Evolutionary conservation across 2,329 filamentous ascomycete genomes (phyloP).

Genomic region (Ceratocystis destructans): DNA sequence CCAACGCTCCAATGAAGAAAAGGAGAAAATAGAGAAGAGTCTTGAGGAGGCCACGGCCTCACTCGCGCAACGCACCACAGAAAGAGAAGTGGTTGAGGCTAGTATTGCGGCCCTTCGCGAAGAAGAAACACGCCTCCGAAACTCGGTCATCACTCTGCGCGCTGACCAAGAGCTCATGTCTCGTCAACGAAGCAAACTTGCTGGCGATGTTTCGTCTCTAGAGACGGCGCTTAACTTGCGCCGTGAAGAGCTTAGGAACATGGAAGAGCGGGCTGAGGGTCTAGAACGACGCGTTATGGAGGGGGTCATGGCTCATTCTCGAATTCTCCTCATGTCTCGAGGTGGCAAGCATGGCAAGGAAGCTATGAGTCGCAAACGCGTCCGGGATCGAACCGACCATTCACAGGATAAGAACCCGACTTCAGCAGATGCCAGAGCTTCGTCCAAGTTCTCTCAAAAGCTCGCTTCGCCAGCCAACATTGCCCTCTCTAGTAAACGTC

Average conservation of each 20-base stretch:
- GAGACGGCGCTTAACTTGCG: constrained; percentile 82
- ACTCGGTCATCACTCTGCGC: constrained; percentile 44
- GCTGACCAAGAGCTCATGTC: constrained; percentile 61
- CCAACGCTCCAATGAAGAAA: constrained; percentile 58
- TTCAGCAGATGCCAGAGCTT: constrained; percentile 16
- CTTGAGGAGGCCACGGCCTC: constrained; percentile 66
- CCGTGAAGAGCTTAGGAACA: constrained; percentile 77
- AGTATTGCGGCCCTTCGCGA: constrained; percentile 38
- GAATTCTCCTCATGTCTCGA: constrained; percentile 71
- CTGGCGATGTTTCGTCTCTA: constrained; percentile 76
- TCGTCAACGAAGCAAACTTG: constrained; percentile 64
- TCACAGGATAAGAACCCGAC: constrained; percentile 19
- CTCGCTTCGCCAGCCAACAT: constrained; percentile 34
- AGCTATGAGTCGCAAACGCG: constrained; percentile 45
- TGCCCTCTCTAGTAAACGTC: constrained; percentile 41
- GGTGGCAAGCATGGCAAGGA: constrained; percentile 36
- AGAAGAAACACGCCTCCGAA: constrained; percentile 41
- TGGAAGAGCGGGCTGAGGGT: constrained; percentile 78
- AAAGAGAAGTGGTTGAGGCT: constrained; percentile 48
- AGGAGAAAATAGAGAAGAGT: constrained; percentile 64
- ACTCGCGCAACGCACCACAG: constrained; percentile 60
- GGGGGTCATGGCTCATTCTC: constrained; percentile 90
- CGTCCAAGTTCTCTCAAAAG: neutral
- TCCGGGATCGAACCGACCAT: constrained; percentile 25
- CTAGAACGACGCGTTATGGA: constrained; percentile 88